Percentiles rank a stretch among this genome's conserved stretches.
These are phyloP conservation scores for Geranium rotundifolium DNA, from an alignment of 345 rosid genomes.

Conservation along the genomic window DNA sequence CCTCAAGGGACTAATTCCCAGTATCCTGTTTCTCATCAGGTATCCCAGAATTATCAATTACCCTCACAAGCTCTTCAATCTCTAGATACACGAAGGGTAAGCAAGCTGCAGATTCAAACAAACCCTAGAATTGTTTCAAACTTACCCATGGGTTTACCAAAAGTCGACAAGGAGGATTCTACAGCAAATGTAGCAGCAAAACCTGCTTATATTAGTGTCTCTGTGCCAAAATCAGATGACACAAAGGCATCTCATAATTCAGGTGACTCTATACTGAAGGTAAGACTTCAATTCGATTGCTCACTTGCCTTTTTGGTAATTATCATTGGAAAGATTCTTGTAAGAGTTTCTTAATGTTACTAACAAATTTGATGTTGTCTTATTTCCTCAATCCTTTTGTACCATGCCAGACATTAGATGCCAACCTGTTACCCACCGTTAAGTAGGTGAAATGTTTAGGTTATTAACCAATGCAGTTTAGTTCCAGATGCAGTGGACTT, in stretches of 20 bases:
- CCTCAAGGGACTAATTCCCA: conserved; percentile 53
- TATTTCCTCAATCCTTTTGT: neutral
- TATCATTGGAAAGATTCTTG: neutral
- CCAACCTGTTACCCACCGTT: neutral
- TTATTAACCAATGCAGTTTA: no score
- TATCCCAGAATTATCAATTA: conserved; percentile 31
- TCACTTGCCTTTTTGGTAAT: neutral
- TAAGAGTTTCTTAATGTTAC: neutral
- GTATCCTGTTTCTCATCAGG: conserved; percentile 40
- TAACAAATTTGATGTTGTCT: neutral
- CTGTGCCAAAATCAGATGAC: conserved; percentile 55
- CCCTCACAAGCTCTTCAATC: conserved; percentile 39
- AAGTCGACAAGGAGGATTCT: conserved; percentile 54
- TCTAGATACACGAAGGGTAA: conserved; percentile 51
- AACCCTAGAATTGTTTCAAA: conserved; percentile 96
- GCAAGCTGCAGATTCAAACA: conserved; percentile 88
- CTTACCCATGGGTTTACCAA: conserved; percentile 58
- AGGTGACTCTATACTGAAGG: conserved; percentile 60
- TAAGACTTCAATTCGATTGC: conserved; percentile 20
- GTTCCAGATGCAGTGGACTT: no score
- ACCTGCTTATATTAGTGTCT: conserved; percentile 81
- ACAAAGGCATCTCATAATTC: conserved; percentile 33
- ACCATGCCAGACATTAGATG: neutral
- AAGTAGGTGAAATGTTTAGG: neutral
- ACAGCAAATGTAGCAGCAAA: conserved; percentile 27